Evolutionary conservation across 2,329 filamentous ascomycete species (phyloP), one percentile per base, ranked within the genome.

Genomic region (Biscogniauxia sp.): DNA sequence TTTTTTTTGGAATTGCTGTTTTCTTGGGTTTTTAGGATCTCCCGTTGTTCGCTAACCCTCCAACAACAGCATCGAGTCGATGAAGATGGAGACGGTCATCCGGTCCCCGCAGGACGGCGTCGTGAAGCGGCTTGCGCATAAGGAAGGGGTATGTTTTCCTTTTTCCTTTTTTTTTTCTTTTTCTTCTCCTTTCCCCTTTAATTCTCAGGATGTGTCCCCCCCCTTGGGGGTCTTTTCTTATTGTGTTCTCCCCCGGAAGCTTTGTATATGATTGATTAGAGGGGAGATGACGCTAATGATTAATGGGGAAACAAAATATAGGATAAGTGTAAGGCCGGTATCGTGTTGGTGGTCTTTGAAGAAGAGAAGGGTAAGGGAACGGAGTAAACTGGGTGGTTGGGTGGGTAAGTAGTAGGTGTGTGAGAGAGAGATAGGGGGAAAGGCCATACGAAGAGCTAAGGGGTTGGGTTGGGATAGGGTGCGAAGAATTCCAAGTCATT

Each of bases 41-140:
- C n/a, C n/a, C n/a, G n/a, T 23, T 23, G 23, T 23, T 23, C 2
- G 28, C 63, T 71, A 53, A 71, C 53, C 20, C 50, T 49, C 25
- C 2, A 5, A 50, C 20, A 32, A 52, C 17, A 88, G 85, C 1
- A 93, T 93, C 70, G 90, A 93, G 76, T 93, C 90, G 61, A 93
- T 93, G 90, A 93, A 93, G 81, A 93, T 93, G 90, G 90, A 93
- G 74, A 93, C 90, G 1, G 88, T 93, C 1, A 93, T 93, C 68
- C 83, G 90, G 62, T 91, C 89, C 56, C 90, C 90, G 7, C 88
- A 91, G 64, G 83, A 86, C 61, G 90, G 90, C 6, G 79, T 87
- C 0, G 84, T 93, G 63, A 88, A 90, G 73, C 89, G 86, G 72
- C 77, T 93, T 59, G 88, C 89, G 49, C 90, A 93, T 72, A 86